phyloP scores from a whole-genome alignment of 2,329 filamentous ascomycete genomes.

The Didymosphaeria variabile region DNA sequence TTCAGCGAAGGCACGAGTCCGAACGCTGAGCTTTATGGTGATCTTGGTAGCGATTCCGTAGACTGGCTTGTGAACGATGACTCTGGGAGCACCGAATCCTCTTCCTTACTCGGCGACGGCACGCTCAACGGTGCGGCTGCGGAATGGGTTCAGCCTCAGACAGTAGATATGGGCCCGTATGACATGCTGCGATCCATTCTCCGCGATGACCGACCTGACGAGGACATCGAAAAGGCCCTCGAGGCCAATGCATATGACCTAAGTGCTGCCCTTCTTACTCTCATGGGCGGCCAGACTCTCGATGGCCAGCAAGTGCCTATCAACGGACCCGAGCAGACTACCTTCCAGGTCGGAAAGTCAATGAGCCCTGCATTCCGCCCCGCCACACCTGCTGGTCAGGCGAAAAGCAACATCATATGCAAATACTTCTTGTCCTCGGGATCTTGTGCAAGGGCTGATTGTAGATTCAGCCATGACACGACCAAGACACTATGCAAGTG shows the following conservation, averaged over 20 bases:
- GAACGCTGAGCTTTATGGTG: constrained; percentile 85
- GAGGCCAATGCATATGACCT: constrained; percentile 92
- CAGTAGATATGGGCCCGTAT: constrained; percentile 94
- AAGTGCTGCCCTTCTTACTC: constrained; percentile 85
- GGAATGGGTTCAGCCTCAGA: constrained; percentile 75
- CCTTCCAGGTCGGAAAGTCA: constrained; percentile 86
- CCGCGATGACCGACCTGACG: constrained; percentile 86
- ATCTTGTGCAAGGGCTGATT: constrained; percentile 95
- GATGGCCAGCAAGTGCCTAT: constrained; percentile 59
- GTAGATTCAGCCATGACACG: constrained; percentile 94
- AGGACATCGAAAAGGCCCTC: constrained; percentile 92
- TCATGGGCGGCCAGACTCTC: constrained; percentile 77
- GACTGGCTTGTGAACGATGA: constrained; percentile 96
- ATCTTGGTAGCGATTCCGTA: constrained; percentile 92
- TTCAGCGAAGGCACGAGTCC: constrained; percentile 80
- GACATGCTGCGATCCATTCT: constrained; percentile 97
- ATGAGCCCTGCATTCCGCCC: constrained; percentile 78
- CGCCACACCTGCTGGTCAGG: constrained; percentile 76
- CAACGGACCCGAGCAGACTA: constrained; percentile 65
- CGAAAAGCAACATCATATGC: constrained; percentile 89
- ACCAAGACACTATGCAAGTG: constrained; percentile 98
- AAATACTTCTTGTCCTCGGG: constrained; percentile 96
- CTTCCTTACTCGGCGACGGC: constrained; percentile 73
- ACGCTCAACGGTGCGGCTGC: constrained; percentile 81
- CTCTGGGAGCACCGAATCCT: constrained; percentile 80